phyloP scores from a whole-genome alignment of 2,329 filamentous ascomycete species.

The Coniochaeta sp. region DNA sequence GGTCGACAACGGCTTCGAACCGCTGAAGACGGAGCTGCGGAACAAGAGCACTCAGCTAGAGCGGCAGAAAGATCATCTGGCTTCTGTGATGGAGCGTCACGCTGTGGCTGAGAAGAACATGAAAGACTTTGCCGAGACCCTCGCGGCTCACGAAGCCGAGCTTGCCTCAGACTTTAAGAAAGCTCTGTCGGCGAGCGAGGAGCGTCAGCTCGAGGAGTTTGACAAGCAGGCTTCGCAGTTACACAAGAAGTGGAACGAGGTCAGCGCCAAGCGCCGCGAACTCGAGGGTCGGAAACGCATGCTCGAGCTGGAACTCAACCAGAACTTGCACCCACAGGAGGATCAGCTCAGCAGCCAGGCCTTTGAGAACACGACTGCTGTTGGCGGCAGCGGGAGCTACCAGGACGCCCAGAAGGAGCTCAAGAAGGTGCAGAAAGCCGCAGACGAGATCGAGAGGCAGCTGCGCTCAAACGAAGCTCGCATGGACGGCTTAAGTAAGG shows the following conservation, averaged over 20 bases:
- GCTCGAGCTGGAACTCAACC: slow-evolving; percentile 79
- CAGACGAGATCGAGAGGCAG: slow-evolving; percentile 60
- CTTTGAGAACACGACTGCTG: slow-evolving; percentile 52
- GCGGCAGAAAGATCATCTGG: slow-evolving; percentile 64
- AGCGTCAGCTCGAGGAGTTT: slow-evolving; percentile 67
- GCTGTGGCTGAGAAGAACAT: slow-evolving; percentile 69
- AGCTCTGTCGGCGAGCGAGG: slow-evolving; percentile 73
- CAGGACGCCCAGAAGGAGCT: slow-evolving; percentile 76
- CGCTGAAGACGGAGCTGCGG: slow-evolving; percentile 68
- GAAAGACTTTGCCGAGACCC: slow-evolving; percentile 66
- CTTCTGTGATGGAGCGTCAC: slow-evolving; percentile 55
- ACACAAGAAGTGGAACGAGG: slow-evolving; percentile 66
- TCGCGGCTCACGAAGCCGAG: slow-evolving; percentile 72
- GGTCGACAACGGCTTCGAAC: slow-evolving; percentile 74
- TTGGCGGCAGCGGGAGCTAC: slow-evolving; percentile 57
- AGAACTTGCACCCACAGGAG: slow-evolving; percentile 78
- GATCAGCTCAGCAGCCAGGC: slow-evolving; percentile 77
- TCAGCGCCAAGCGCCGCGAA: slow-evolving; percentile 66
- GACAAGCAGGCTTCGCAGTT: slow-evolving; percentile 64
- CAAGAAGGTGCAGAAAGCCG: slow-evolving; percentile 63
- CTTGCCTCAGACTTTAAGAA: slow-evolving; percentile 87
- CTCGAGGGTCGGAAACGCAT: slow-evolving; percentile 75
- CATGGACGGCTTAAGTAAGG: slow-evolving; percentile 46
- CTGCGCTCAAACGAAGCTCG: slow-evolving; percentile 68
- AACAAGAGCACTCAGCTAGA: slow-evolving; percentile 69